These are phyloP conservation scores for Ceratobasidium theobromae DNA, from an alignment of 1,284 basidiomycete species.

Conservation along the genomic window DNA sequence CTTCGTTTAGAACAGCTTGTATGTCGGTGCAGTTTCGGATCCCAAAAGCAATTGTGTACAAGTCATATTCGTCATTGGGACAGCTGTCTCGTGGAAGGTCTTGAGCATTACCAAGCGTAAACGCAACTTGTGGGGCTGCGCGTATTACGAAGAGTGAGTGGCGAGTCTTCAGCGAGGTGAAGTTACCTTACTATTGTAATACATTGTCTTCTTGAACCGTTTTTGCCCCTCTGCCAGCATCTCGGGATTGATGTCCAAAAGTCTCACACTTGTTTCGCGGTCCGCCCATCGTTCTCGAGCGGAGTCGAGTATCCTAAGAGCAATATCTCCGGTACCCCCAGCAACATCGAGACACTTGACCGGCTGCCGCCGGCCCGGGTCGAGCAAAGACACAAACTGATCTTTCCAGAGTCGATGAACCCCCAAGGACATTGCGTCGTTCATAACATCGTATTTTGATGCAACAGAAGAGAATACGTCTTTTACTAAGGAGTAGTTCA, in stretches of 20 bases:
- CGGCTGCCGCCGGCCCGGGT: conserved; percentile 73
- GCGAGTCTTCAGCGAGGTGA: conserved; percentile 19
- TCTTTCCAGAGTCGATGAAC: conserved; percentile 99
- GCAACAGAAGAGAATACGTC: conserved; percentile 96
- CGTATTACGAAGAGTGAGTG: conserved; percentile 37
- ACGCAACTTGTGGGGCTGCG: conserved; percentile 88
- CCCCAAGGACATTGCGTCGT: conserved; percentile 96
- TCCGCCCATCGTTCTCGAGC: conserved; percentile 87
- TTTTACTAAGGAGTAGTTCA: conserved; percentile 56
- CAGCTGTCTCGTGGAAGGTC: conserved; percentile 67
- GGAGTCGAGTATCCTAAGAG: conserved; percentile 88
- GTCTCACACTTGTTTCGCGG: conserved; percentile 84
- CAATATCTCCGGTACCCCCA: conserved; percentile 98
- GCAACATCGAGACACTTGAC: conserved; percentile 86
- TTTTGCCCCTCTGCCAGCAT: conserved; percentile 94
- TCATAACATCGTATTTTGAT: conserved; percentile 97
- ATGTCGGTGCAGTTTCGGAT: conserved; percentile 98
- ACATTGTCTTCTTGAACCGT: conserved; percentile 93
- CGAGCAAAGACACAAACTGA: conserved; percentile 77
- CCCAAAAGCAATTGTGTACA: conserved; percentile 99
- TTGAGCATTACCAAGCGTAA: conserved; percentile 94
- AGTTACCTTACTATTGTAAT: conserved; percentile 80
- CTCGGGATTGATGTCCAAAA: conserved; percentile 93
- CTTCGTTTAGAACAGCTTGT: conserved; percentile 84
- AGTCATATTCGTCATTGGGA: conserved; percentile 80